These are phyloP conservation scores for Leishmania aethiopica DNA, from an alignment of 208 protist genomes.

Conservation along the genomic window DNA sequence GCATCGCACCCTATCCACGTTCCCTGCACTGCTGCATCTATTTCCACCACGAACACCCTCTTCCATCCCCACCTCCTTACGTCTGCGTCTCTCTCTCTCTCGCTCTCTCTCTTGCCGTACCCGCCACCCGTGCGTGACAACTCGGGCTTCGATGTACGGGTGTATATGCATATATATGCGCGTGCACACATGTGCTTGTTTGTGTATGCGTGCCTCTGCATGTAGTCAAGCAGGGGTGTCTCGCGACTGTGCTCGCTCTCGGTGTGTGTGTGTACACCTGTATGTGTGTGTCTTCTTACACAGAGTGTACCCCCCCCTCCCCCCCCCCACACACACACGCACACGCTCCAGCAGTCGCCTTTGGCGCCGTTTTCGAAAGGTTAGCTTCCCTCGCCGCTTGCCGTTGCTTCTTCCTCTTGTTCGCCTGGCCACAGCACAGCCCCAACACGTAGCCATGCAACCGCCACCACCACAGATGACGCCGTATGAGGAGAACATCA, in stretches of 20 bases:
- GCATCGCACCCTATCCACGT: not conserved
- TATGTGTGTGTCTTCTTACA: not conserved
- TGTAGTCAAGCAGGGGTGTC: not conserved
- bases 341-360: not conserved
- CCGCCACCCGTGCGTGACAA: not conserved
- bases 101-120: not conserved
- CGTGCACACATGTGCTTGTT: not conserved
- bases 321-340: not conserved
- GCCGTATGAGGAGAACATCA: constrained; percentile 72
- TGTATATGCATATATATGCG: not conserved
- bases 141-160: not conserved
- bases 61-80: not conserved
- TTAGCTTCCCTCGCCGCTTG: not conserved
- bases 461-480: constrained; percentile 63
- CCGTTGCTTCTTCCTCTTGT: not conserved
- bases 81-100: not conserved
- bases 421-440: not conserved
- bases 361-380: not conserved
- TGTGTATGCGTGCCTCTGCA: not conserved
- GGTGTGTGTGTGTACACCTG: not conserved
- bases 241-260: not conserved
- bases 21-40: not conserved
- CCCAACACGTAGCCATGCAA: constrained; percentile 42
- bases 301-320: not conserved
- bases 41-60: not conserved